Evolutionary conservation across 345 rosid species (phyloP), one percentile per base, ranked within the genome.

Genomic region (Punica granatum): DNA sequence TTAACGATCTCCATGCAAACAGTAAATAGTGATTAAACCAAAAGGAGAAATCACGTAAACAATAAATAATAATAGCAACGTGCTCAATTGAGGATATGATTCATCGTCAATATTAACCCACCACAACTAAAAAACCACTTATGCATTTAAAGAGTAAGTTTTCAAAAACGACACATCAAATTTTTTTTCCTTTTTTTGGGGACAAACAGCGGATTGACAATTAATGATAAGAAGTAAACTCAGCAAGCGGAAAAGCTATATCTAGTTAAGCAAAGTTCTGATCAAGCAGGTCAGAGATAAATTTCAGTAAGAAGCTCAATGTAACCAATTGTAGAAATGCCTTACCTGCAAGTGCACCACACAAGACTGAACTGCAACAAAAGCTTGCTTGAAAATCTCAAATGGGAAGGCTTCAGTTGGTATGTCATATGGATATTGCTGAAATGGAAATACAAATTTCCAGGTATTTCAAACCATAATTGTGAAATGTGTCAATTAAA

Each of bases 401-500:
- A 87, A 93, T 12, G 91, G 60, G 74, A 90, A 93, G 72, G 97
- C 98, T 75, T 90, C 98, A 19, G 97, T 90, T 48, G 97, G 98
- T 77, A 93, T 93, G 80, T 93, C 98, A 67, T 75, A 89, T 42
- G 97, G 98, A 76, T 90, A 93, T 93, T 90, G 96, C 96, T 90
- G 88, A 81, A 69, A 67, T 46, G 69, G 15, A 83, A 62, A 67
- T 21, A 14, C 33, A 64, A 62, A 11, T 60, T 71, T 64, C 30
- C 71, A 63, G 53, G 54, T 41, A 60, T 25, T 18, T 71, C 65
- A 51, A 19, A 37, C 63, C 12, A 69, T 69, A 39, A 65, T 35
- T 23, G 21, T 33, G 73, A 69, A 69, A 16, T 60, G 30, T 54
- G 11, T 49, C 23, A 41, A 66, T 58, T 21, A 59, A 60, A 34